Evolutionary conservation across 345 rosid species (phyloP).

Genomic region (Citrus sinensis): DVS_A1.0 CM039166.1:18775501-18776000

Average conservation of each 20-base stretch:
- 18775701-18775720: conserved; percentile 61
- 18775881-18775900: conserved; percentile 80
- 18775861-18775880: conserved; percentile 78
- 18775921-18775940: conserved; percentile 67
- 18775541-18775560: conserved; percentile 82
- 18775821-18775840: conserved; percentile 57
- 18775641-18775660: conserved; percentile 95
- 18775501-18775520: conserved; percentile 78
- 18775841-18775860: conserved; percentile 88
- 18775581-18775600: conserved; percentile 43
- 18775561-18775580: conserved; percentile 78
- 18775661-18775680: conserved; percentile 78
- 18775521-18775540: conserved; percentile 74
- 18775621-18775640: conserved; percentile 84
- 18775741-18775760: conserved; percentile 66
- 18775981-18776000: conserved; percentile 86
- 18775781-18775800: conserved; percentile 97
- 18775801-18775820: conserved; percentile 90
- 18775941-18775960: conserved; percentile 71
- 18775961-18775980: conserved; percentile 73
- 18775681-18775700: conserved; percentile 50
- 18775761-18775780: conserved; percentile 83
- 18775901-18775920: conserved; percentile 79
- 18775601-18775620: conserved; percentile 57
- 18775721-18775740: conserved; percentile 90